A percentile compares a stretch with the other conserved stretches of the same genome.
phyloP scores from a whole-genome alignment of 106 monocot species.

The Allium fistulosum region DNA sequence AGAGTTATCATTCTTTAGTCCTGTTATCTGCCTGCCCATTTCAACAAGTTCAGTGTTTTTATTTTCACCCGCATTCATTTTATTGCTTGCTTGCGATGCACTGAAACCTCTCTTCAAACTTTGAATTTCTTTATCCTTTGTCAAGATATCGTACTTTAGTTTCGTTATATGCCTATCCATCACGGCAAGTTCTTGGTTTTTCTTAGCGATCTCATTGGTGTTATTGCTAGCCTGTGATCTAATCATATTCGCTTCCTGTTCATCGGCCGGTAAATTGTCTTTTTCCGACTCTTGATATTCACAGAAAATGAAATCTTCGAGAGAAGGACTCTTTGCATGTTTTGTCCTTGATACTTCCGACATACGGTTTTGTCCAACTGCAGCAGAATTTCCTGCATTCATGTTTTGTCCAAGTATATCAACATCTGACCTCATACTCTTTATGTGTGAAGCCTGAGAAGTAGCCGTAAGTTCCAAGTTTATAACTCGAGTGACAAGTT shows the following conservation, averaged over 20 bases:
- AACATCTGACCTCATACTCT: constrained; percentile 17
- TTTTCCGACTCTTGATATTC: not conserved
- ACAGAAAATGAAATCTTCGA: not conserved
- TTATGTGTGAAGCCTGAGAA: constrained; percentile 18
- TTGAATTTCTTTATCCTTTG: constrained; percentile 65
- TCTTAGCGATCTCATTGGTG: constrained; percentile 38
- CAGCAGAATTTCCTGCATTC: not conserved
- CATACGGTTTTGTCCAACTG: not conserved
- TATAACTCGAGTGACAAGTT: constrained; percentile 23
- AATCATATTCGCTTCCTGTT: constrained; percentile 2
- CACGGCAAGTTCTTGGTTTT: constrained; percentile 34
- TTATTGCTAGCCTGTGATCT: constrained; percentile 41
- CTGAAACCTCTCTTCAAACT: too few relatives aligned
- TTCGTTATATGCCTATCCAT: not conserved
- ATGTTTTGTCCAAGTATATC: constrained; percentile 7
- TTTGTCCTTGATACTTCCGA: not conserved
- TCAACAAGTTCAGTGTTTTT: constrained; percentile 8
- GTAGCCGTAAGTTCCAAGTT: constrained; percentile 14
- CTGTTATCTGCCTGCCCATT: constrained; percentile 1
- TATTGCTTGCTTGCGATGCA: too few relatives aligned
- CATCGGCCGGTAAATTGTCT: not conserved
- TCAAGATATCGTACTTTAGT: not conserved
- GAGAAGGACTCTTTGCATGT: not conserved
- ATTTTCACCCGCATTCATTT: too few relatives aligned
- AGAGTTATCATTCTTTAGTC: not conserved